Evolutionary conservation across 805 yeast genomes (phyloP).

Genomic region (Maudiozyma serrabonitensis): DNA sequence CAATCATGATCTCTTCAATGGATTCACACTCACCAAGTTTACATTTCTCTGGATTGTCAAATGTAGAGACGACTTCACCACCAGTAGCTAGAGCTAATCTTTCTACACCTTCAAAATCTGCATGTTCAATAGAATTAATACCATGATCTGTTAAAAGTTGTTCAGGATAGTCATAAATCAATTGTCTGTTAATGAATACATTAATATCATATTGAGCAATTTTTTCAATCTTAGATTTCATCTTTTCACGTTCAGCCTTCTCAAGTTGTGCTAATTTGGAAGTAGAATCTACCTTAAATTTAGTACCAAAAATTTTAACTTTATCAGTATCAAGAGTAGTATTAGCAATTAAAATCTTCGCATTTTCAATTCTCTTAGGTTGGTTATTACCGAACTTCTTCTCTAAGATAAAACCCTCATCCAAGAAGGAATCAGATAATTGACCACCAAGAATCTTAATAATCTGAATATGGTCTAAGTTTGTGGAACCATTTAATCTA

Average conservation of each 20-base stretch:
- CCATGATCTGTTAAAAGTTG: conserved; percentile 81
- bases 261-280: conserved; percentile 89
- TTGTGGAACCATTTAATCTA: conserved; percentile 76
- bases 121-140: conserved; percentile 91
- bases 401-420: conserved; percentile 89
- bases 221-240: conserved; percentile 81
- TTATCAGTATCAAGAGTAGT: conserved; percentile 96
- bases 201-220: conserved; percentile 81
- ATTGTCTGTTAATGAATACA: conserved; percentile 89
- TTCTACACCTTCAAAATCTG: conserved; percentile 97
- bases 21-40: conserved; percentile 79
- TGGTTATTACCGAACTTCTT: conserved; percentile 92
- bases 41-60: conserved; percentile 82
- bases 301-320: conserved; percentile 95
- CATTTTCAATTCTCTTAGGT: conserved; percentile 75
- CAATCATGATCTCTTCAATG: conserved; percentile 87
- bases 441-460: conserved; percentile 91
- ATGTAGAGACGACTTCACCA: conserved; percentile 95
- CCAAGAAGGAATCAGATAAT: conserved; percentile 82
- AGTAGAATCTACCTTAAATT: conserved; percentile 92
- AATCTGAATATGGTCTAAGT: conserved; percentile 85
- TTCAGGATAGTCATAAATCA: conserved; percentile 97
- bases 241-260: conserved; percentile 87
- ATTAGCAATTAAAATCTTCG: conserved; percentile 84
- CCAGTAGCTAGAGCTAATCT: conserved; percentile 94